Conservation (phyloP, 352 stramenopile species). For the Plasmopara viticola region DNA sequence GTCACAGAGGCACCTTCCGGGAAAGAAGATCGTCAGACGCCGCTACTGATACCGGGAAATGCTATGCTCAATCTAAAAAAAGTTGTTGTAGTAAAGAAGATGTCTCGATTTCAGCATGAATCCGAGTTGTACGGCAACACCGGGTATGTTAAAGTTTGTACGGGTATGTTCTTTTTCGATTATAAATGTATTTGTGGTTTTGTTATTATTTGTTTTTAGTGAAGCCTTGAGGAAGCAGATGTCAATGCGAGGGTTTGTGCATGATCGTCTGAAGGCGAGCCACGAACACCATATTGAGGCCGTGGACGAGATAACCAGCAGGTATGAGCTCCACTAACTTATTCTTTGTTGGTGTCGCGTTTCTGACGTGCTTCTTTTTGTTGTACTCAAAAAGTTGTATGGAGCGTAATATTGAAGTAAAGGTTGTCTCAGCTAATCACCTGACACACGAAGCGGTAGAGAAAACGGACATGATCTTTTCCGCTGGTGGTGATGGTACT, state of each 20-base stretch:
- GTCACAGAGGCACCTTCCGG: conserved; percentile 1
- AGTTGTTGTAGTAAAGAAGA: conserved; percentile 85
- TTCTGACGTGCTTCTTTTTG: conserved; percentile 7
- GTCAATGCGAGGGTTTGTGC: conserved; percentile 86
- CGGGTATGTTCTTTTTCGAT: background rate
- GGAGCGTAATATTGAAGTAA: conserved; percentile 59
- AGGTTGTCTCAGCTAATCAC: conserved; percentile 69
- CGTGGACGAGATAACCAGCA: conserved; percentile 78
- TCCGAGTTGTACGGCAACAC: conserved; percentile 74
- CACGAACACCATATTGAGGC: conserved; percentile 84
- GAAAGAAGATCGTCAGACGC: conserved; percentile 26
- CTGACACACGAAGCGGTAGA: conserved; percentile 74
- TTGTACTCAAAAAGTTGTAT: conserved; percentile 41
- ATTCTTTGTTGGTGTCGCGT: conserved; percentile 1
- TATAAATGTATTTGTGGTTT: background rate
- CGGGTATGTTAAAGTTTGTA: conserved; percentile 34
- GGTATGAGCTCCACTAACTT: conserved; percentile 16
- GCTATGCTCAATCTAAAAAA: conserved; percentile 64
- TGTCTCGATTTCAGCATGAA: conserved; percentile 83
- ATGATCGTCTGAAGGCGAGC: conserved; percentile 79
- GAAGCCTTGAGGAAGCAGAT: conserved; percentile 86
- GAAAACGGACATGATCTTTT: conserved; percentile 83
- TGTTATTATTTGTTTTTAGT: conserved; percentile 14
- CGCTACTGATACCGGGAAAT: conserved; percentile 39
- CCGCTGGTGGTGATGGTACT: conserved; percentile 76